Base-by-base conservation (phyloP, 345 rosid species). In the Lumnitzera littorea region DNA sequence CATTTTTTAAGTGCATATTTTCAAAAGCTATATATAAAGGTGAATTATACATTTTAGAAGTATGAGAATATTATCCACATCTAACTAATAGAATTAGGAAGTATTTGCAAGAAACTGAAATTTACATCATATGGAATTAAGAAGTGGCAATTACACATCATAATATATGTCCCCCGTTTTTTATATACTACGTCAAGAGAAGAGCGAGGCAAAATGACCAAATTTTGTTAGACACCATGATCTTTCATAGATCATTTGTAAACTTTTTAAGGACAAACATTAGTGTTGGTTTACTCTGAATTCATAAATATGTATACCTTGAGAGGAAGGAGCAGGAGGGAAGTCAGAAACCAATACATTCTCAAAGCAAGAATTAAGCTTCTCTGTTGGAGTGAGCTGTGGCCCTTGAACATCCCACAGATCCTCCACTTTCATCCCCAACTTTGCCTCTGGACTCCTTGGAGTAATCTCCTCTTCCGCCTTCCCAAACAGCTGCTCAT, bases 361-460 rank as follows among this genome's bases (percentile, higher is more conserved):
- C 74, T 95, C 96, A 55, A 95, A 95, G 69, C 99, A 95, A 52
- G 92, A 95, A 62, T 95, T 95, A 63, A 95, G 92, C 72, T 91
- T 95, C 70, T 95, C 96, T n/a, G 74, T 80, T 13, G 96, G 83
- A 56, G 74, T 80, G 5, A 91, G 83, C 81, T 83, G 91, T 2
- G 92, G 74, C 46, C 81, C 96, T 59, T 72, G 81, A 12, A 80
- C 82, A 63, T 91, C 99, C 99, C 97, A 95, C 5, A 95, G 69
- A 73, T 86, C 95, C 79, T 88, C 96, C 29, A 95, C 99, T 65
- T 88, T 81, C 97, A 86, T 78, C 10, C 99, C 99, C 17, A 95
- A 55, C 82, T 70, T 71, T 0, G 97, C 91, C 74, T 94, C 99
- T 0, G 99, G 99, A 69, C 95, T 94, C 80, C 82, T 76, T 5